Base-by-base conservation (phyloP, 495 filamentous ascomycete genomes). In the Pyrenula massariospora region DNA sequence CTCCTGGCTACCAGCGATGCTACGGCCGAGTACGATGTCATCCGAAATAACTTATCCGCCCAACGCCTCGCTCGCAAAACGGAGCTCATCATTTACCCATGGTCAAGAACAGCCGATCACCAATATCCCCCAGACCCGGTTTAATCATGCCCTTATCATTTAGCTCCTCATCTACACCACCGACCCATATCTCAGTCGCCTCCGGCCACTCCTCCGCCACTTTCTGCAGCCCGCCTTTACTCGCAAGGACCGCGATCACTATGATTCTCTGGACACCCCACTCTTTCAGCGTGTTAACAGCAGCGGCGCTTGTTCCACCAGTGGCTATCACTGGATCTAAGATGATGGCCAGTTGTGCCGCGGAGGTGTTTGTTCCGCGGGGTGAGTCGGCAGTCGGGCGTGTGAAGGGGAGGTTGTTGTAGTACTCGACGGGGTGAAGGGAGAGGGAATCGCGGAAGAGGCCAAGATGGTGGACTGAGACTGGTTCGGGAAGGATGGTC, bases 251-350 rank as follows among this genome's bases (percentile, higher is more conserved):
- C 12, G 80, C 79, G n/a, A 95, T 68, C 54, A 95, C 79, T 15
- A 96, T 71, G 20, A 97, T 84, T 62, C 79, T 82, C 71, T 84
- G 75, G 12, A 89, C 87, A 11, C 92, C 92, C 92, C 92, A 97
- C 63, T 97, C 90, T 56, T 77, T 78, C 57, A 97, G 73, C 1
- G 91, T 86, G 64, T 92, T 85, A 62, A 97, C 95, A 3, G 92
- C 92, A 0, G 92, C 91, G 21, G 82, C 86, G 50, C 87, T 85
- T 0, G 92, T 97, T 0, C 88, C 90, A 5, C 92, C 92, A 0
- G 92, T 97, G 1, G 92, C 92, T 65, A 97, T 93, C 57, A 97
- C 81, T 1, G 92, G 92, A 68, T 97, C 92, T 0, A 96, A 76
- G 19, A 97, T 76, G 62, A 97, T 82, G 22, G 90, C 89, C 10